Conservation (phyloP, 768 basidiomycete genomes). For the Hygrocybe punicea region DNA sequence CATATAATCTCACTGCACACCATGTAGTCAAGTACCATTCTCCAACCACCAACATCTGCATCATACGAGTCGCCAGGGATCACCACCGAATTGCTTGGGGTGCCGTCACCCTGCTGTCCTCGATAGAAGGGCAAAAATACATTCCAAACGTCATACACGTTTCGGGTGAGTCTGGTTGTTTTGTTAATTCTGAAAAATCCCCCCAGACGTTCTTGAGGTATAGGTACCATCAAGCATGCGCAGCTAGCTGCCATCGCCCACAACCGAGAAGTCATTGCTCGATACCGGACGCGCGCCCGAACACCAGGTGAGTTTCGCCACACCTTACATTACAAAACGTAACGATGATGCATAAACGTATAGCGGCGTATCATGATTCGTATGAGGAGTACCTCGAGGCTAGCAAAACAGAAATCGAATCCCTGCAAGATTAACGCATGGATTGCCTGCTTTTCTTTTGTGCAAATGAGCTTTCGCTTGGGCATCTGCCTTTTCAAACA, state of each 20-base stretch:
- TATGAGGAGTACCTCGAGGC: constrained; percentile 56
- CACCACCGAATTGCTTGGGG: constrained; percentile 80
- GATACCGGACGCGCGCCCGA: constrained; percentile 54
- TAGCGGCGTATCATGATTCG: constrained; percentile 59
- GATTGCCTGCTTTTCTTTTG: background rate
- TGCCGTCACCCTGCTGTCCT: constrained; percentile 64
- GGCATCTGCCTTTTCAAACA: background rate
- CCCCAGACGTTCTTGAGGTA: background rate
- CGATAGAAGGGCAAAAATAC: constrained; percentile 54
- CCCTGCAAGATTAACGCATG: constrained; percentile 54
- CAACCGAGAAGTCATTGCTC: constrained; percentile 67
- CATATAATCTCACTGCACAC: constrained; percentile 2
- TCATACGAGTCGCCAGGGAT: constrained; percentile 81
- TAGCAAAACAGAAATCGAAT: constrained; percentile 60
- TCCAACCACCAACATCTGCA: constrained; percentile 75
- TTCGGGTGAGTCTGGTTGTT: constrained; percentile 60
- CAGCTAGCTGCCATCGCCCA: constrained; percentile 75
- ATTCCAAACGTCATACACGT: constrained; percentile 79
- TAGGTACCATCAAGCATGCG: constrained; percentile 85
- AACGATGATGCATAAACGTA: constrained; percentile 2
- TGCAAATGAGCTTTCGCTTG: background rate
- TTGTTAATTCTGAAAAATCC: background rate
- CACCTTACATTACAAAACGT: background rate
- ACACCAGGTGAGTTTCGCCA: constrained; percentile 43
- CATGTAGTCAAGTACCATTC: constrained; percentile 85